These are phyloP conservation scores for Penicillium flavigenum DNA, from an alignment of 495 filamentous ascomycete species.

Conservation along the genomic window DNA sequence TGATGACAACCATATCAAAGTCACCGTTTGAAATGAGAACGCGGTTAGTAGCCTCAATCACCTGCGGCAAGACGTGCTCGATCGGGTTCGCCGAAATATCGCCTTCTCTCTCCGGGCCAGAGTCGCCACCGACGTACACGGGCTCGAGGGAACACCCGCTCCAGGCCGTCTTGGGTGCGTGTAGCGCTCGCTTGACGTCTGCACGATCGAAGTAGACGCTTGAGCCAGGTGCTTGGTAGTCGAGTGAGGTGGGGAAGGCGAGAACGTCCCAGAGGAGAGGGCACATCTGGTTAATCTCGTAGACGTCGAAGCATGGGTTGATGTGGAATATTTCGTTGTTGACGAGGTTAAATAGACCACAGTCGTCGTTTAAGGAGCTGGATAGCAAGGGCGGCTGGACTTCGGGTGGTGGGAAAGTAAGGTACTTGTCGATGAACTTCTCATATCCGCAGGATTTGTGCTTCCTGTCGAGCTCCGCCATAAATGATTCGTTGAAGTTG, in stretches of 20 bases:
- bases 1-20: slow-evolving; percentile 60
- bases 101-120: slow-evolving; percentile 39
- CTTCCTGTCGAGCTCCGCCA: slow-evolving; percentile 45
- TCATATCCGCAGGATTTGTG: slow-evolving; percentile 57
- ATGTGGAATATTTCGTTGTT: slow-evolving; percentile 44
- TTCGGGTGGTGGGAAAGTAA: slow-evolving; percentile 53
- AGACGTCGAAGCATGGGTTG: slow-evolving; percentile 65
- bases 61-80: slow-evolving; percentile 54
- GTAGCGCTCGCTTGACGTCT: slow-evolving; percentile 59
- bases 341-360: slow-evolving; percentile 53
- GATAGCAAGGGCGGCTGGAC: slow-evolving; percentile 40
- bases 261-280: slow-evolving; percentile 49
- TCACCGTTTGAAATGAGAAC: slow-evolving; percentile 60
- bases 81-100: slow-evolving; percentile 45
- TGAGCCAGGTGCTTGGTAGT: slow-evolving; percentile 42
- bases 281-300: slow-evolving; percentile 51
- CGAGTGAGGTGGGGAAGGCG: slow-evolving; percentile 43
- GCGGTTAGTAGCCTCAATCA: slow-evolving; percentile 61
- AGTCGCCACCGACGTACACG: slow-evolving; percentile 46
- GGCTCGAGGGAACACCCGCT: slow-evolving; percentile 37
- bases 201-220: slow-evolving; percentile 57
- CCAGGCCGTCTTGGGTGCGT: slow-evolving; percentile 53
- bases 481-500: slow-evolving; percentile 55
- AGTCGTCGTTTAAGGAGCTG: slow-evolving; percentile 37
- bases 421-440: slow-evolving; percentile 54